phyloP scores from a whole-genome alignment of 305 asterid species.

The Fraxinus greggii region DNA sequence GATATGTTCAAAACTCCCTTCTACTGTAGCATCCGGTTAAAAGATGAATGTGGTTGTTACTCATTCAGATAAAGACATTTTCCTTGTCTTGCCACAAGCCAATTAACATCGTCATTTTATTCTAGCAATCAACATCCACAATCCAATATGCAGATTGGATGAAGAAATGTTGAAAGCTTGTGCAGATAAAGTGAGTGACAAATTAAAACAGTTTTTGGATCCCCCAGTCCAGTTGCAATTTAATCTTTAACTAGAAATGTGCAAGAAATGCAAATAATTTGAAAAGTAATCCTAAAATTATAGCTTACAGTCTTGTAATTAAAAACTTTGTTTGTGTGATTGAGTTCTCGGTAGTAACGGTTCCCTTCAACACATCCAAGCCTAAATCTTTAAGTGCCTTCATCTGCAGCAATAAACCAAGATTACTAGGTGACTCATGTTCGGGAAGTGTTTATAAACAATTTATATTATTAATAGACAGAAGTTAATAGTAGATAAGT shows the following conservation, averaged over 20 bases:
- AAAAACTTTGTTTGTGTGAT: slow-evolving; percentile 74
- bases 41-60: background rate
- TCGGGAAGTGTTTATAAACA: background rate
- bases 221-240: background rate
- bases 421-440: slow-evolving; percentile 12
- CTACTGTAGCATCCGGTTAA: background rate
- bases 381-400: slow-evolving; percentile 92
- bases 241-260: background rate
- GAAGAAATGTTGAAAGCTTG: background rate
- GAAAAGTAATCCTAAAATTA: slow-evolving; percentile 17
- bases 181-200: background rate
- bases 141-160: background rate
- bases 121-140: background rate
- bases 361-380: slow-evolving; percentile 88
- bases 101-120: background rate
- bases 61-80: background rate
- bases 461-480: no score
- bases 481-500: background rate
- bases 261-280: background rate
- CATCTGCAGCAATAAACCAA: slow-evolving; percentile 60
- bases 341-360: slow-evolving; percentile 72
- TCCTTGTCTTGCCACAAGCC: background rate
- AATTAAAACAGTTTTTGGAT: background rate
- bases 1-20: background rate
- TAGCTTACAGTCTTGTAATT: slow-evolving; percentile 71